Evolutionary conservation across 2,329 filamentous ascomycete species (phyloP).

Genomic region (Penicillium italicum): DNA sequence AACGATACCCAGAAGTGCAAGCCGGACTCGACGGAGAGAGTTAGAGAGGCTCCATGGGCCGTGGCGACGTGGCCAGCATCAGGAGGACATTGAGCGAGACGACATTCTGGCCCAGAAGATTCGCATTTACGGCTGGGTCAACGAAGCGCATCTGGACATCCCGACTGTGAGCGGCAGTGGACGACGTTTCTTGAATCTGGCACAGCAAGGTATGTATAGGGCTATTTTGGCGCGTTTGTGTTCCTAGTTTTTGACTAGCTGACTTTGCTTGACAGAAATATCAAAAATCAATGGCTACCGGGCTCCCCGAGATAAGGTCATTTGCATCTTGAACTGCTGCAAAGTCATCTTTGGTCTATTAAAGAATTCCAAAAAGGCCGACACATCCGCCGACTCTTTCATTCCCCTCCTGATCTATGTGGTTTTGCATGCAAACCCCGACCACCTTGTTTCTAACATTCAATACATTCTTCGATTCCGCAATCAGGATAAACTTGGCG

Average conservation of each 20-base stretch:
- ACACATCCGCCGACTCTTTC: constrained; percentile 94
- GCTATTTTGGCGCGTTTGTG: neutral
- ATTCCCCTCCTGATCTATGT: constrained; percentile 94
- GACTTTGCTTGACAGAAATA: constrained; percentile 60
- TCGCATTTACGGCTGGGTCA: constrained; percentile 92
- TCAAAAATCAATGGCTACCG: constrained; percentile 95
- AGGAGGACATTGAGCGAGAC: constrained; percentile 95
- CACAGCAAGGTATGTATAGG: constrained; percentile 67
- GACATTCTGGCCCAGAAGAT: constrained; percentile 96
- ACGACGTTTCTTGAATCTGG: constrained; percentile 78
- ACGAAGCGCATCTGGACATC: constrained; percentile 91
- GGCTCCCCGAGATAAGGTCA: constrained; percentile 96
- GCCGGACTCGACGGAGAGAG: constrained; percentile 65
- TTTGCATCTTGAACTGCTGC: constrained; percentile 96
- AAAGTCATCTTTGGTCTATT: constrained; percentile 97
- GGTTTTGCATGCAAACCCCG: constrained; percentile 88
- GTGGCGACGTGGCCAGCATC: constrained; percentile 89
- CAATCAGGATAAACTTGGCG: constrained; percentile 93
- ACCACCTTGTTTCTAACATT: constrained; percentile 93
- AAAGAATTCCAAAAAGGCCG: constrained; percentile 78
- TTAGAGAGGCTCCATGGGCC: constrained; percentile 68
- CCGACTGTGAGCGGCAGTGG: constrained; percentile 79
- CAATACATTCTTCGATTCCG: constrained; percentile 97
- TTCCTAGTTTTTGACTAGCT: neutral
- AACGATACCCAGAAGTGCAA: constrained; percentile 55